phyloP scores from a whole-genome alignment of 805 yeast genomes.

The Barnettozyma wickerhamii region DNA sequence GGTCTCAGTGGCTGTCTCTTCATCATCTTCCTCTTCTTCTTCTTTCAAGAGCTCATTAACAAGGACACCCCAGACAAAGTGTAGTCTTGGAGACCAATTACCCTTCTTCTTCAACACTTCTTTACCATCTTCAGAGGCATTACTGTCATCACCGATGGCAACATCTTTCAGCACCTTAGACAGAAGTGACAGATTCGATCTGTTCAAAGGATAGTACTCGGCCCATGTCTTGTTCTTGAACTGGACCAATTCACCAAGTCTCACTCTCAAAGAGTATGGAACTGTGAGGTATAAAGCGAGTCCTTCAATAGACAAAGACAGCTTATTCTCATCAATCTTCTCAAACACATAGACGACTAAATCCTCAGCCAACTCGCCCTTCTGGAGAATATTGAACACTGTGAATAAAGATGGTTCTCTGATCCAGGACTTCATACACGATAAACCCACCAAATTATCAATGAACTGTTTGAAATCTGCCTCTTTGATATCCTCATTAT shows the following conservation, averaged over 20 bases:
- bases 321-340: conserved; percentile 44
- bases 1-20: conserved; percentile 15
- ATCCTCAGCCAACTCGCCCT: conserved; percentile 19
- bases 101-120: conserved; percentile 47
- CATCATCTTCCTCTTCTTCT: conserved; percentile 22
- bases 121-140: conserved; percentile 12
- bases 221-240: conserved; percentile 49
- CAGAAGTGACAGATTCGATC: conserved; percentile 58
- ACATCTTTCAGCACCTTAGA: conserved; percentile 63
- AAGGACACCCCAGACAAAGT: conserved; percentile 69
- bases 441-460: conserved; percentile 48
- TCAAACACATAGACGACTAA: conserved; percentile 32
- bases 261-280: conserved; percentile 27
- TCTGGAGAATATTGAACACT: conserved; percentile 48
- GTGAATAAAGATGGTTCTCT: conserved; percentile 78
- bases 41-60: conserved; percentile 35
- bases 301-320: conserved; percentile 74
- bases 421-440: conserved; percentile 74
- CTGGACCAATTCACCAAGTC: conserved; percentile 1
- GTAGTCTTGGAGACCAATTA: conserved; percentile 70
- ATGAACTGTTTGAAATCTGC: conserved; percentile 38
- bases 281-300: conserved; percentile 63
- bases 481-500: conserved; percentile 10
- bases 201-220: conserved; percentile 65
- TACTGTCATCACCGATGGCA: conserved; percentile 30